phyloP scores from a whole-genome alignment of 441 rosid species.

The Pelargonium myrrhifolium region DNA sequence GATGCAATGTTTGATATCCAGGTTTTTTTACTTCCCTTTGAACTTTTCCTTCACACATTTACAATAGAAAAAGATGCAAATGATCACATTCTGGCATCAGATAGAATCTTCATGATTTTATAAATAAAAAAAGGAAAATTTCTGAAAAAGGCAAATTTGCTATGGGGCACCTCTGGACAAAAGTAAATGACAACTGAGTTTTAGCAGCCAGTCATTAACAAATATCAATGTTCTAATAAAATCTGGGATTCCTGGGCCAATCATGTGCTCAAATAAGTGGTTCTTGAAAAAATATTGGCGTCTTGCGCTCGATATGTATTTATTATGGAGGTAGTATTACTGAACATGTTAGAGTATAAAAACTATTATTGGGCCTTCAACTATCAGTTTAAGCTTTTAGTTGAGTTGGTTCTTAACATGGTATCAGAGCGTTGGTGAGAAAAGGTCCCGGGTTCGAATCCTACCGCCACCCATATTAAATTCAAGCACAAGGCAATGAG shows the following conservation, averaged over 20 bases:
- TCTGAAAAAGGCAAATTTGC: not conserved
- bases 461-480: too few species aligned
- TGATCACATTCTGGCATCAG: not conserved
- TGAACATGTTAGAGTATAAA: too few species aligned
- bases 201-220: not conserved
- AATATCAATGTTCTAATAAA: not conserved
- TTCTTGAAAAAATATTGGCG: not conserved
- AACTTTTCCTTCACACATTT: not conserved
- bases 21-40: slow-evolving; percentile 32
- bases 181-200: not conserved
- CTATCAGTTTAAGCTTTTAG: too few species aligned
- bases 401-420: too few species aligned
- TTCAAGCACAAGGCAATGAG: too few species aligned
- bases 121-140: not conserved
- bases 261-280: not conserved
- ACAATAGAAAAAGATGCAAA: not conserved
- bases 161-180: not conserved
- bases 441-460: too few species aligned
- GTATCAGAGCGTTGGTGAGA: too few species aligned
- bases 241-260: not conserved
- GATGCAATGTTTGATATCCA: slow-evolving; percentile 97
- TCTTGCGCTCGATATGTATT: not conserved
- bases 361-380: too few species aligned
- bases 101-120: not conserved
- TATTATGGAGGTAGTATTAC: too few species aligned